A percentile compares a stretch with the other conserved stretches of the same genome.
These are phyloP conservation scores for Candida ulmi DNA, from an alignment of 805 yeast species.

Conservation along the genomic window DNA sequence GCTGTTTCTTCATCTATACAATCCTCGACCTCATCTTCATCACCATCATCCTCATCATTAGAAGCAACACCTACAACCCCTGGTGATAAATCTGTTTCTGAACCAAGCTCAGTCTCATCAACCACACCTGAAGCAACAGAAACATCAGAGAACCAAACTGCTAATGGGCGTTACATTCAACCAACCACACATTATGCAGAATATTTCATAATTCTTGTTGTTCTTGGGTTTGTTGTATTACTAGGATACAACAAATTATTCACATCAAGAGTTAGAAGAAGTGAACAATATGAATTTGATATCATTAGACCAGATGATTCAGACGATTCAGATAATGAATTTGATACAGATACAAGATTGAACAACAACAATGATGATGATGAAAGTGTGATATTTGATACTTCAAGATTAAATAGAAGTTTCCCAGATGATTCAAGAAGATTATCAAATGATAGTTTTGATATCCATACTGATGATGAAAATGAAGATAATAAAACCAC, in stretches of 20 bases:
- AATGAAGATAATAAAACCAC: constrained; percentile 1
- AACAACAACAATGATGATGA: constrained; percentile 9
- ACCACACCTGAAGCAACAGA: constrained; percentile 3
- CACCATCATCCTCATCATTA: constrained; percentile 4
- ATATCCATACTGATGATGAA: constrained; percentile 19
- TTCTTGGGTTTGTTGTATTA: constrained; percentile 49
- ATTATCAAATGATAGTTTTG: constrained; percentile 16
- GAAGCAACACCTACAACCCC: no score
- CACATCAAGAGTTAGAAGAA: constrained; percentile 38
- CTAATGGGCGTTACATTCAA: constrained; percentile 31
- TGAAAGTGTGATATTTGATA: neutral
- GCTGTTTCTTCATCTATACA: constrained; percentile 1
- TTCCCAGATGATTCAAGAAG: constrained; percentile 7
- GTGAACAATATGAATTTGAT: constrained; percentile 30
- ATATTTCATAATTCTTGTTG: constrained; percentile 54
- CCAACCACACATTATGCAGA: constrained; percentile 46
- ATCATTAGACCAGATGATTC: constrained; percentile 43
- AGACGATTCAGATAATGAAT: constrained; percentile 58
- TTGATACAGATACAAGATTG: constrained; percentile 71
- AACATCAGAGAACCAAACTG: constrained; percentile 23
- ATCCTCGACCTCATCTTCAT: constrained; percentile 2
- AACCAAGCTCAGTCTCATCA: constrained; percentile 1
- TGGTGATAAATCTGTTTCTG: no score
- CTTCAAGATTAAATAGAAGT: constrained; percentile 6
- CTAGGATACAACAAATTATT: constrained; percentile 35